Percentiles rank a stretch among this genome's conserved stretches.
phyloP scores from a whole-genome alignment of 1,284 basidiomycete species.

The Cystodermella granulosa region DNA sequence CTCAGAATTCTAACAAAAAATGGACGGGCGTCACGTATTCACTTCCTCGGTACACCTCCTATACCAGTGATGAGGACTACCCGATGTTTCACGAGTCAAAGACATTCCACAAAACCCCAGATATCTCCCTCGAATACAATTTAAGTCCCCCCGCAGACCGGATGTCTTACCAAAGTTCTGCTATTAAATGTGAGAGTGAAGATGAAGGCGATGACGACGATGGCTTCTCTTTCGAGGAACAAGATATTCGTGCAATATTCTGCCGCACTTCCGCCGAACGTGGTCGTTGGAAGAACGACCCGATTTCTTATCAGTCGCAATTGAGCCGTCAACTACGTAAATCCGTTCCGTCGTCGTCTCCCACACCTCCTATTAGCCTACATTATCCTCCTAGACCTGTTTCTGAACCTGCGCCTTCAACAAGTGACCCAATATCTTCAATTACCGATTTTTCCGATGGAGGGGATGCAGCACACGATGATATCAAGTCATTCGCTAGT shows the following conservation, averaged over 20 bases:
- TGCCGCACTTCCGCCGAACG: constrained; percentile 51
- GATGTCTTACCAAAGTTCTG: not conserved
- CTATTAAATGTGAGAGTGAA: constrained; percentile 12
- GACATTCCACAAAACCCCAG: constrained; percentile 16
- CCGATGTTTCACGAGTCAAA: constrained; percentile 25
- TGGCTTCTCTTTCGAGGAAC: constrained; percentile 23
- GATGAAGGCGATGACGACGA: constrained; percentile 23
- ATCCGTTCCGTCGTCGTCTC: constrained; percentile 36
- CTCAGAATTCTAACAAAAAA: constrained; percentile 1
- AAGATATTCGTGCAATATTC: constrained; percentile 40
- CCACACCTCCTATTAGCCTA: constrained; percentile 19
- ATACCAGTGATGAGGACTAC: constrained; percentile 16
- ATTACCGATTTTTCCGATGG: not conserved
- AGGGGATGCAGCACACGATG: constrained; percentile 1
- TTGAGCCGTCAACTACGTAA: constrained; percentile 26
- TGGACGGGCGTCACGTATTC: constrained; percentile 14
- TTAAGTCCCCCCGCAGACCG: not conserved
- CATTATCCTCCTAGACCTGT: constrained; percentile 22
- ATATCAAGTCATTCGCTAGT: too few relatives aligned
- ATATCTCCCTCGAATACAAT: constrained; percentile 1
- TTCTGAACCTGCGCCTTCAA: constrained; percentile 35
- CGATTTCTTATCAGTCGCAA: constrained; percentile 29
- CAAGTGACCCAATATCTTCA: not conserved
- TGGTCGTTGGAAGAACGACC: constrained; percentile 50
- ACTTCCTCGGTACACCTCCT: constrained; percentile 21